These are phyloP conservation scores for Tylopilus sp. DNA, from an alignment of 768 basidiomycete genomes.

Conservation along the genomic window DNA sequence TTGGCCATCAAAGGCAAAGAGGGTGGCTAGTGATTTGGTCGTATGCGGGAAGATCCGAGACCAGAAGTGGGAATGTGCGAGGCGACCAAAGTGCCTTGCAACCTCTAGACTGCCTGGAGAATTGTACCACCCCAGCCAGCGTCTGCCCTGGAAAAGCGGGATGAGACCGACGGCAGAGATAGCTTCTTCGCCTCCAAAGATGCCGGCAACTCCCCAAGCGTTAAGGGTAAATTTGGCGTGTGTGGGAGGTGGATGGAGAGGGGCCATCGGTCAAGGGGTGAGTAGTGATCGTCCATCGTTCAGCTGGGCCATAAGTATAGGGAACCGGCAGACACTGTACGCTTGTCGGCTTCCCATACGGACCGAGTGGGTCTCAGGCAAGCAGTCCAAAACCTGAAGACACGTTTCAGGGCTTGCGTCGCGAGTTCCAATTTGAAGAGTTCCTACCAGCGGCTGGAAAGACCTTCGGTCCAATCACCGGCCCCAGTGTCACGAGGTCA, in stretches of 20 bases:
- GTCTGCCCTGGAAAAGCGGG: constrained; percentile 26
- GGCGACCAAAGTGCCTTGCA: constrained; percentile 27
- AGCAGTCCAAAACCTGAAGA: background rate
- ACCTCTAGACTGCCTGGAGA: constrained; percentile 30
- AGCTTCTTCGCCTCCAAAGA: constrained; percentile 35
- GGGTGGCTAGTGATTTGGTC: constrained; percentile 15
- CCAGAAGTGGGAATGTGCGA: constrained; percentile 27
- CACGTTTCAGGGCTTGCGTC: constrained; percentile 1
- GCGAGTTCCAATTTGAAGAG: no score
- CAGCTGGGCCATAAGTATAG: background rate
- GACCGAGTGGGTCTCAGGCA: background rate
- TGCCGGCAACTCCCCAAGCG: constrained; percentile 30
- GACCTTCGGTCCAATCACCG: no score
- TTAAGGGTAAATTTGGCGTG: constrained; percentile 22
- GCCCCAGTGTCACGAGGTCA: no score
- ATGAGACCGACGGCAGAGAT: constrained; percentile 30
- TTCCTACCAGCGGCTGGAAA: no score
- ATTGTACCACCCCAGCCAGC: constrained; percentile 36
- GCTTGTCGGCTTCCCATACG: background rate
- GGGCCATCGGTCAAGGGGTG: constrained; percentile 10
- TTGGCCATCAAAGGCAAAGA: constrained; percentile 26
- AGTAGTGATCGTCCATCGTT: background rate
- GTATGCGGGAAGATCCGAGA: constrained; percentile 22
- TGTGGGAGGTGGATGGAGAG: constrained; percentile 6
- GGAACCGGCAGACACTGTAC: background rate